These are phyloP conservation scores for Zopfochytrium polystomum DNA, from an alignment of 371 early-diverging fungal genomes.

Conservation along the genomic window DNA sequence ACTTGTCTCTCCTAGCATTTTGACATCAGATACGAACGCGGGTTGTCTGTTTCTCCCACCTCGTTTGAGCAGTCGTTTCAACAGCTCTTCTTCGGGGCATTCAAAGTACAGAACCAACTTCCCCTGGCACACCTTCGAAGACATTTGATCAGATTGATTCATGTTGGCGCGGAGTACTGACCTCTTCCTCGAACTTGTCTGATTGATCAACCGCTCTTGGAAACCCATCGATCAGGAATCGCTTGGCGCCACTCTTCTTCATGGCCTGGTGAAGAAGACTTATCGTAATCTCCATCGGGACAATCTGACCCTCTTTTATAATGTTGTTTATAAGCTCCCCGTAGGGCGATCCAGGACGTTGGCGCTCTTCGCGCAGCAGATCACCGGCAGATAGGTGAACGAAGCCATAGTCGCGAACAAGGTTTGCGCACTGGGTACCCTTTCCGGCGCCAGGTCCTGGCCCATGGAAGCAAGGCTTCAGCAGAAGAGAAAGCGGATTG, in stretches of 20 bases:
- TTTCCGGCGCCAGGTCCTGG: conserved; percentile 60
- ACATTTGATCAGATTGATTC: too few species aligned
- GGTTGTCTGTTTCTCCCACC: conserved; percentile 20
- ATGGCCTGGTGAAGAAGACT: conserved; percentile 84
- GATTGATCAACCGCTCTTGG: conserved; percentile 95
- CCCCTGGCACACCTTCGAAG: conserved; percentile 64
- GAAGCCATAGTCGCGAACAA: conserved; percentile 88
- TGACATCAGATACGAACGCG: not conserved
- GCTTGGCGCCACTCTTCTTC: conserved; percentile 58
- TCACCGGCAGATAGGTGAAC: conserved; percentile 97
- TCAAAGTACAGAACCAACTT: conserved; percentile 84
- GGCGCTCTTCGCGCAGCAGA: conserved; percentile 86
- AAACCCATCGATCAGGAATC: conserved; percentile 95
- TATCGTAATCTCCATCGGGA: conserved; percentile 93
- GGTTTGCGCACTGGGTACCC: conserved; percentile 88
- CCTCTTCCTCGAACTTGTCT: conserved; percentile 83
- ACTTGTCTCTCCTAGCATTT: conserved; percentile 71
- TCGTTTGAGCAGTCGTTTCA: conserved; percentile 73
- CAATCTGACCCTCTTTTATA: conserved; percentile 92
- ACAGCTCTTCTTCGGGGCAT: conserved; percentile 86
- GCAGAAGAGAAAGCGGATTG: not conserved
- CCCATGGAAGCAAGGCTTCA: not conserved
- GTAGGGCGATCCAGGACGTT: conserved; percentile 76
- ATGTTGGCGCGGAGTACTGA: too few species aligned
- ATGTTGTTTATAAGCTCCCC: conserved; percentile 85